Evolutionary conservation across 2,329 filamentous ascomycete species (phyloP), one percentile per base, ranked within the genome.

Genomic region (Aureobasidium lini): DNA sequence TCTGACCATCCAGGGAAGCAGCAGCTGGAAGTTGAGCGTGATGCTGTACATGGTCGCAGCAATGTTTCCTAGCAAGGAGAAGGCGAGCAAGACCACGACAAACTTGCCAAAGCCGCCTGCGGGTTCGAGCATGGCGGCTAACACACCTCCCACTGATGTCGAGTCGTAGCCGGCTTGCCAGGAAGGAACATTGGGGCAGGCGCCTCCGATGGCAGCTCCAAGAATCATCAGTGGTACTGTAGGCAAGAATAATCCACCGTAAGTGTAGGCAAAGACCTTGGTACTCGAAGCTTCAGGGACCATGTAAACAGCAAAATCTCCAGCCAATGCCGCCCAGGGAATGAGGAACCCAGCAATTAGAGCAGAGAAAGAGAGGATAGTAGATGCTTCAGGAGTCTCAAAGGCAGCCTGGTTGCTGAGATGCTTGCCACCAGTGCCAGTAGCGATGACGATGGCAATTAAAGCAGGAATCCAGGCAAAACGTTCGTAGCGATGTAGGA

Each of bases 321-420:
- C 64, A 46, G 76, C 67, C 6, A 68, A 63, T 1, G 69, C 65
- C 0, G 73, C 73, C 77, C 81, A 87, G 0, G 84, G 83, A 1
- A 87, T 77, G 75, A 85, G 81, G 15, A 75, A 61, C 0, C 81
- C 81, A 0, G 84, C 82, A 4, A 87, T 78, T 54, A 85, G 78
- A 72, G 82, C 83, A 49, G 77, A 83, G 62, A 83, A 87, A 2
- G 67, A 63, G 28, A 69, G 61, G 3, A 68, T 49, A 31, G 73
- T 72, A 49, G 74, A 66, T 0, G 81, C 77, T 1, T 76, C 75
- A 0, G 80, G 69, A 0, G 77, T 71, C 18, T 70, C 66, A 1
- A 76, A 66, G 15, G 66, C 61, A 0, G 74, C 74, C 67, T 85
- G 83, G 29, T 80, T 68, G 13, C 67, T 69, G 52, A 74, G 68